Evolutionary conservation across 192 early-diverging fungal species (phyloP), one percentile per base, ranked within the genome.

Genomic region (Spizellomyces punctatus): DNA sequence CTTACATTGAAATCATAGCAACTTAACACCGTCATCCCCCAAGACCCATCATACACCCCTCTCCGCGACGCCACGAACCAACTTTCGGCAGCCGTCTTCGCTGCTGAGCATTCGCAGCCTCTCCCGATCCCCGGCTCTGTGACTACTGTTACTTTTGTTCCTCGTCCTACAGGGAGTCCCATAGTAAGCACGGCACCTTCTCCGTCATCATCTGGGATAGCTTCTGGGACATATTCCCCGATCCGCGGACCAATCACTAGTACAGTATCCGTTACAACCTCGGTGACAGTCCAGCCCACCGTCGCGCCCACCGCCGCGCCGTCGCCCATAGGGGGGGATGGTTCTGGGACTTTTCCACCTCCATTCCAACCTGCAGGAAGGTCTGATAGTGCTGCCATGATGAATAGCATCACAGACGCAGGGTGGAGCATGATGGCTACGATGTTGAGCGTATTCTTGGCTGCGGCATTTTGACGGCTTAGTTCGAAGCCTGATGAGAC

Each of bases 101-200:
- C 60, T 41, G 21, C 60, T 14, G 41, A 56, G 1, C 17, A 49
- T 60, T 48, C 19, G 14, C 19, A 55, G 9, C 60, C 71, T 10
- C 17, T 57, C 19, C 47, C 62, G 5, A n/a, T 57, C 12, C 71
- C 71, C n/a, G 58, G 42, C 44, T 59, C 68, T 43, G 55, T 70
- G 19, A 17, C 10, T 19, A 71, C 69, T 50, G 61, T 64, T 21
- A 72, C 71, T 10, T 72, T 72, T 64, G 71, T 46, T 10, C 9
- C 47, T 22, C 59, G 43, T 48, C 14, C 58, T 6, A 56, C 54
- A n/a, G 22, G 54, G n/a, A 56, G 6, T 22, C 54, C 54, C n/a
- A 56, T n/a, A n/a, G 7, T n/a, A 56, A 7, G n/a, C n/a, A 56
- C 54, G 7, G 22, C 54, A 0, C n/a, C 22, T 56, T n/a, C 22